phyloP scores from a whole-genome alignment of 2,329 filamentous ascomycete genomes.

The Penicillium sp. region DNA sequence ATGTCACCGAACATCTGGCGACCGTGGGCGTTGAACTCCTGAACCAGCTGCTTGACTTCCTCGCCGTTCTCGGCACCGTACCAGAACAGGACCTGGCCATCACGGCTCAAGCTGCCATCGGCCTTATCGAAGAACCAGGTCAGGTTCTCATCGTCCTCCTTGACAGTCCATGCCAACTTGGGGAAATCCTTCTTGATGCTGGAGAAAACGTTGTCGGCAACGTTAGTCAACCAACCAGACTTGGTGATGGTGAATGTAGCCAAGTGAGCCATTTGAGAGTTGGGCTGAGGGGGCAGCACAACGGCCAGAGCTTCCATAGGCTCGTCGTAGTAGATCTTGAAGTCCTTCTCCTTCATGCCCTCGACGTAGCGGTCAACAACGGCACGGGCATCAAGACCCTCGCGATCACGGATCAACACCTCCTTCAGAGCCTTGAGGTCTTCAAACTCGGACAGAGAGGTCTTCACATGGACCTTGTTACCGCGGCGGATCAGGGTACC shows the following conservation, averaged over 20 bases:
- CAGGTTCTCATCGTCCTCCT: conserved; percentile 91
- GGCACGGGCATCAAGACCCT: conserved; percentile 75
- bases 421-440: conserved; percentile 76
- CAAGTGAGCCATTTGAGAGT: conserved; percentile 71
- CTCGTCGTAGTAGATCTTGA: conserved; percentile 94
- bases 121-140: conserved; percentile 99
- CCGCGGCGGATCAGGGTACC: conserved; percentile 90
- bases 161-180: conserved; percentile 93
- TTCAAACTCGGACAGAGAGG: conserved; percentile 69
- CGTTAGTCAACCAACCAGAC: conserved; percentile 88
- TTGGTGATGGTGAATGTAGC: conserved; percentile 92
- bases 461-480: conserved; percentile 78
- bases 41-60: conserved; percentile 78
- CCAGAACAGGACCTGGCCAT: conserved; percentile 93
- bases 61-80: conserved; percentile 81
- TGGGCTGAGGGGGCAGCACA: conserved; percentile 70
- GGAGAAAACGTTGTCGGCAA: conserved; percentile 91
- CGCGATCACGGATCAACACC: conserved; percentile 75
- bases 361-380: conserved; percentile 86
- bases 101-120: conserved; percentile 81
- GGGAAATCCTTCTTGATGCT: conserved; percentile 92
- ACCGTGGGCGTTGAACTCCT: conserved; percentile 79
- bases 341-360: conserved; percentile 70
- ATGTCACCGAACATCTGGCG: conserved; percentile 84
- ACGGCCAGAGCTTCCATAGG: conserved; percentile 89